Evolutionary conservation across 805 yeast genomes (phyloP).

Genomic region (Isabelozyma heimii): DNA sequence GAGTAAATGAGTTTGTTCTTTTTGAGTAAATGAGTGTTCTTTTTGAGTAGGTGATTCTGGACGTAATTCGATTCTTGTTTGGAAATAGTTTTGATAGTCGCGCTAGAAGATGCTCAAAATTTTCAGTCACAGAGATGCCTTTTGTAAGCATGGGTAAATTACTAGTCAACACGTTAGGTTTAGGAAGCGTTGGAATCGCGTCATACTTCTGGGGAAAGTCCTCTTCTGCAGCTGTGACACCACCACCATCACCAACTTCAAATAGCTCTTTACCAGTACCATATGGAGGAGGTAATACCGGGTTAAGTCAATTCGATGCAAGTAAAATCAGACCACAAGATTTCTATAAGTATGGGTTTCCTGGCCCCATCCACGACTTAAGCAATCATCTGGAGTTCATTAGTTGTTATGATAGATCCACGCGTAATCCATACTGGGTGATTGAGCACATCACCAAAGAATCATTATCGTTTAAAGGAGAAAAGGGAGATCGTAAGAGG

Average conservation of each 20-base stretch:
- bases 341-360: conserved; percentile 89
- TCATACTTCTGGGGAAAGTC: conserved; percentile 41
- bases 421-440: conserved; percentile 84
- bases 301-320: conserved; percentile 18
- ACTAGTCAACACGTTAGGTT: conserved; percentile 27
- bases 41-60: too few species aligned
- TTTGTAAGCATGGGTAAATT: conserved; percentile 23
- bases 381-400: conserved; percentile 72
- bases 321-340: conserved; percentile 64
- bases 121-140: neutral
- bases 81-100: too few species aligned
- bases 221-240: conserved; percentile 8
- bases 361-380: conserved; percentile 91
- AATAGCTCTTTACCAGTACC: conserved; percentile 4
- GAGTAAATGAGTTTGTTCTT: too few species aligned
- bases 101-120: neutral
- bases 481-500: conserved; percentile 70
- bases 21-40: too few species aligned
- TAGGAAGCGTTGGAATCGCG: conserved; percentile 36
- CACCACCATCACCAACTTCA: conserved; percentile 9
- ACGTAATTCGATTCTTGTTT: too few species aligned
- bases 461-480: conserved; percentile 45
- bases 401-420: conserved; percentile 81
- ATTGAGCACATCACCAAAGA: conserved; percentile 85
- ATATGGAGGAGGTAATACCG: neutral